Evolutionary conservation across 257 asterid genomes (phyloP).

Genomic region (Capsicum rhomboideum): DNA sequence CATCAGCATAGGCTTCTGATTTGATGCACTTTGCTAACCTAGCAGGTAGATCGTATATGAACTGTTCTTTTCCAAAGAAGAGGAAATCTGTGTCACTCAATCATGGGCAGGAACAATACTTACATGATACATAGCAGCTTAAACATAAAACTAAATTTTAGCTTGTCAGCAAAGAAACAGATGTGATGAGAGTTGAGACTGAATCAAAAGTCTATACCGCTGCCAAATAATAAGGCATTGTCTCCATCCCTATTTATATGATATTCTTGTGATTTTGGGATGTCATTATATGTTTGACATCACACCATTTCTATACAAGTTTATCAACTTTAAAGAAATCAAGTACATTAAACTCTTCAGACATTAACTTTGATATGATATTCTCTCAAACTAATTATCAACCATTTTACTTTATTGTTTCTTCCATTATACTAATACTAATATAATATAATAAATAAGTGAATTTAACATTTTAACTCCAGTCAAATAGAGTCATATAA

Average conservation of each 20-base stretch:
- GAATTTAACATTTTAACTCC: neutral
- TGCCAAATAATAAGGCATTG: neutral
- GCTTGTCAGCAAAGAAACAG: neutral
- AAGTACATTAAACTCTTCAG: neutral
- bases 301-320: neutral
- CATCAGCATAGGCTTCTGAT: constrained; percentile 95
- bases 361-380: neutral
- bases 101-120: constrained; percentile 9
- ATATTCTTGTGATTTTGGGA: neutral
- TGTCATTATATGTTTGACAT: neutral
- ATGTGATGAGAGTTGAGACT: neutral
- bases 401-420: neutral
- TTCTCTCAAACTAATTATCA: neutral
- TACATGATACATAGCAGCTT: neutral
- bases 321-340: neutral
- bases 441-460: neutral
- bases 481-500: neutral
- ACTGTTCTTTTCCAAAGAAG: constrained; percentile 64
- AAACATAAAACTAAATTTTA: neutral
- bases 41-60: constrained; percentile 89
- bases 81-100: constrained; percentile 27
- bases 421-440: neutral
- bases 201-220: neutral
- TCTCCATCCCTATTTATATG: neutral
- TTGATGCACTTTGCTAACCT: constrained; percentile 87